These are phyloP conservation scores for Neospora caninum DNA, from an alignment of 169 alveolate genomes.

Conservation along the genomic window DNA sequence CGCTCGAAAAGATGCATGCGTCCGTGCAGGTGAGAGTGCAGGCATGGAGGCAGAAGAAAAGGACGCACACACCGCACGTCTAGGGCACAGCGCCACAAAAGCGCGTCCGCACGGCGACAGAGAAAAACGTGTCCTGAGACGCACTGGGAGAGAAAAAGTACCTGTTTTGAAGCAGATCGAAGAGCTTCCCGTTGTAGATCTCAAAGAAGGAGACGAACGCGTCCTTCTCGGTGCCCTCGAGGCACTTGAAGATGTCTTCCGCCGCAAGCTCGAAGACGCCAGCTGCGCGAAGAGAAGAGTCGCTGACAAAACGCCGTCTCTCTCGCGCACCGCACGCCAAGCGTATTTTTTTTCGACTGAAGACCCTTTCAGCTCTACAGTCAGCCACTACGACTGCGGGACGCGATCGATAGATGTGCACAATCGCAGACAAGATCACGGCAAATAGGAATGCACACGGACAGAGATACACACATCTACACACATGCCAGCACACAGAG, in stretches of 20 bases:
- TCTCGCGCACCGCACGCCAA: neutral
- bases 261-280: slow-evolving; percentile 73
- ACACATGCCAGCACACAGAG: neutral
- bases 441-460: too few relatives aligned
- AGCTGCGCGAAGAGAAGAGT: neutral
- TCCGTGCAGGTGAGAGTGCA: too few relatives aligned
- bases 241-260: slow-evolving; percentile 59
- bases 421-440: too few relatives aligned
- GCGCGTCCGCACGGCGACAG: neutral
- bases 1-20: neutral
- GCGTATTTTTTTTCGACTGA: too few relatives aligned
- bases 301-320: too few relatives aligned
- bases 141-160: neutral
- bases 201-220: slow-evolving; percentile 96
- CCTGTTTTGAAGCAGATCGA: slow-evolving; percentile 96
- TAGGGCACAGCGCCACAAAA: too few relatives aligned
- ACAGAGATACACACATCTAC: neutral
- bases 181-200: slow-evolving; percentile 98
- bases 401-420: too few relatives aligned
- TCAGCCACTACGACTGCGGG: too few relatives aligned
- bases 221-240: slow-evolving; percentile 36
- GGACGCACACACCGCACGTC: too few relatives aligned
- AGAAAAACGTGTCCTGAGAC: neutral
- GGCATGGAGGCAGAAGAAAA: too few relatives aligned
- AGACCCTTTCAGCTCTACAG: too few relatives aligned